Evolutionary conservation across 306 rosid species (phyloP).

Genomic region (Cotoneaster glaucophyllus): DNA sequence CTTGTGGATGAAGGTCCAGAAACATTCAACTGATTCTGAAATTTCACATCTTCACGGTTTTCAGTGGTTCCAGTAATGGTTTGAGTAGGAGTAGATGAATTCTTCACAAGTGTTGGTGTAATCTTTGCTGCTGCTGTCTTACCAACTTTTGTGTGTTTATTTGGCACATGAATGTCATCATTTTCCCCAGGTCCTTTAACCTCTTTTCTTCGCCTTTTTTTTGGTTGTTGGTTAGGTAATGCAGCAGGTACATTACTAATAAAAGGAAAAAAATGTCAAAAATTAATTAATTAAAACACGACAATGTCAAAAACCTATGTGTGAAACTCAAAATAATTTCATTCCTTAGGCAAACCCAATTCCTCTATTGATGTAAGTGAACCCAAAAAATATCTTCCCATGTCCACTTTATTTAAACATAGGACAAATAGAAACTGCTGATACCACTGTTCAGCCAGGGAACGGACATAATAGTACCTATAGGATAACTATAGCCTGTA

Average conservation of each 20-base stretch:
- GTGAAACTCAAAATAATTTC: neutral
- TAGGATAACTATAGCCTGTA: neutral
- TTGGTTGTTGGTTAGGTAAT: conserved; percentile 80
- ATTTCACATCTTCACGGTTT: conserved; percentile 41
- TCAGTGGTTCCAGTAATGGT: conserved; percentile 40
- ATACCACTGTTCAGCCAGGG: neutral
- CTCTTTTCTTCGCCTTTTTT: conserved; percentile 92
- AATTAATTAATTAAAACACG: neutral
- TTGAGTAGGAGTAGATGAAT: conserved; percentile 40
- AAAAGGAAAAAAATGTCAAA: conserved; percentile 16
- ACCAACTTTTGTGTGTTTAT: conserved; percentile 54
- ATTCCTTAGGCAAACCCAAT: neutral
- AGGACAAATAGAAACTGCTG: neutral
- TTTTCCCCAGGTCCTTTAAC: conserved; percentile 55
- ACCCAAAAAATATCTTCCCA: neutral
- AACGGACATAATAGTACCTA: neutral
- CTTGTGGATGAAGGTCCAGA: conserved; percentile 46
- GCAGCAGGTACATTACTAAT: conserved; percentile 50
- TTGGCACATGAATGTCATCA: conserved; percentile 43
- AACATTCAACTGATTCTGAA: conserved; percentile 44
- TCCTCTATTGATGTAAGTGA: neutral
- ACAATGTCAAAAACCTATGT: neutral
- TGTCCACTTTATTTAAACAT: neutral
- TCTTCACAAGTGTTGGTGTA: conserved; percentile 40
- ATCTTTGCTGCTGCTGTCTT: conserved; percentile 58